phyloP scores from a whole-genome alignment of 495 filamentous ascomycete species.

The Geopyxis carbonaria region DNA sequence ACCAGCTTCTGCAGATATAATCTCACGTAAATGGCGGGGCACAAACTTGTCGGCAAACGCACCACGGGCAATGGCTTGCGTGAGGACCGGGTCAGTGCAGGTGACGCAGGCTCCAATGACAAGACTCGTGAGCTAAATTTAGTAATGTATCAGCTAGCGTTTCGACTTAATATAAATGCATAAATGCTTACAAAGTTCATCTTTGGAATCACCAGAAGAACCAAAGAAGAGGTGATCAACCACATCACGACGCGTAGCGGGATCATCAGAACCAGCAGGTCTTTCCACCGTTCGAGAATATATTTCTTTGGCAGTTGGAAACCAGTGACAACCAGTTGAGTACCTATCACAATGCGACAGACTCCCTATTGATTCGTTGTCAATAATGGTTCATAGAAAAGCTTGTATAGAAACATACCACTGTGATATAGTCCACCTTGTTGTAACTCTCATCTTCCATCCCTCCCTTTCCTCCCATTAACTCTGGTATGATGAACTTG shows the following conservation, averaged over 20 bases:
- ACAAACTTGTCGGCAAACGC: constrained; percentile 35
- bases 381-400: not conserved
- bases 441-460: not conserved
- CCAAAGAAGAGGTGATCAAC: constrained; percentile 55
- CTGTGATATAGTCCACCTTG: not conserved
- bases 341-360: constrained; percentile 58
- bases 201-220: constrained; percentile 34
- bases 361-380: not conserved
- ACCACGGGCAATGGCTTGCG: constrained; percentile 55
- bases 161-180: not conserved
- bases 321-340: constrained; percentile 76
- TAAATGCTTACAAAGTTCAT: constrained; percentile 1
- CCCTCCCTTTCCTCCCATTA: too few relatives aligned
- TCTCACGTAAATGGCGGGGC: constrained; percentile 60
- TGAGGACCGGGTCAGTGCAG: constrained; percentile 78
- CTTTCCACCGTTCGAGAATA: constrained; percentile 62
- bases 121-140: constrained; percentile 45
- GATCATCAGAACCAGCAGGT: constrained; percentile 47
- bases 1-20: constrained; percentile 78
- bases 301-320: constrained; percentile 79
- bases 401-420: not conserved
- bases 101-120: constrained; percentile 71
- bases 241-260: constrained; percentile 43
- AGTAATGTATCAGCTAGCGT: constrained; percentile 1
- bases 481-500: not conserved